These are phyloP conservation scores for Prinsepia uniflora DNA, from an alignment of 306 rosid genomes.

Conservation along the genomic window DNA sequence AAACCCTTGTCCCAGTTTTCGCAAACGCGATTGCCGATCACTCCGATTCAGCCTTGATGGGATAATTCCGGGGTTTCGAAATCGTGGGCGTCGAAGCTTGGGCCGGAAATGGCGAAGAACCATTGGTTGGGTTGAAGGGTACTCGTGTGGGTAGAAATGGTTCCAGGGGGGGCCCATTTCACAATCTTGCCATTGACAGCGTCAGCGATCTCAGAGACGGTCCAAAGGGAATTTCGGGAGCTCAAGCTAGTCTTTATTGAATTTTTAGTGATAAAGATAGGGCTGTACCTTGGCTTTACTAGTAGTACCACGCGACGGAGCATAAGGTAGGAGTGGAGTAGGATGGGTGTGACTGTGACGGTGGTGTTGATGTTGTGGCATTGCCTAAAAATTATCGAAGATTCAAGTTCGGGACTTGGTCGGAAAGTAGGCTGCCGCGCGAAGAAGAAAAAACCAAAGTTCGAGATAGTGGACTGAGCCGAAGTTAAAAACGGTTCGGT, in stretches of 20 bases:
- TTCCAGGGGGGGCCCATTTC: constrained; percentile 35
- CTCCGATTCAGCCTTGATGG: constrained; percentile 21
- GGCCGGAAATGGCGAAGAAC: constrained; percentile 36
- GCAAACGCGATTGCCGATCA: constrained; percentile 27
- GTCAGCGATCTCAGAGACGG: constrained; percentile 26
- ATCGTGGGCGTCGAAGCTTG: constrained; percentile 32
- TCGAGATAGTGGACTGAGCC: too few species aligned
- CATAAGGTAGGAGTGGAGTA: too few species aligned
- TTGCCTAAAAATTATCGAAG: too few species aligned
- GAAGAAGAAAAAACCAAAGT: too few species aligned
- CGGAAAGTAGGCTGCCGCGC: too few species aligned
- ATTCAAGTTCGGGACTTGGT: too few species aligned
- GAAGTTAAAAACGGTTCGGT: too few species aligned
- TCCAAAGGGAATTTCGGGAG: constrained; percentile 26
- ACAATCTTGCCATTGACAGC: constrained; percentile 31
- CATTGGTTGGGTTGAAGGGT: constrained; percentile 28
- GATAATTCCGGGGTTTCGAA: constrained; percentile 23
- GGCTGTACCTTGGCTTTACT: not conserved
- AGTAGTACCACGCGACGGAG: not conserved
- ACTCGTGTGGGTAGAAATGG: constrained; percentile 32
- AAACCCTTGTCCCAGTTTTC: constrained; percentile 26
- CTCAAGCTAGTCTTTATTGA: not conserved
- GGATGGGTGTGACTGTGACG: not conserved
- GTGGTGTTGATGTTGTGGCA: too few species aligned
- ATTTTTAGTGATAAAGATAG: not conserved